A percentile compares a stretch with the other conserved stretches of the same genome.
Conservation (phyloP, 139 green algal species). For the Coelastrella sp. region DNA sequence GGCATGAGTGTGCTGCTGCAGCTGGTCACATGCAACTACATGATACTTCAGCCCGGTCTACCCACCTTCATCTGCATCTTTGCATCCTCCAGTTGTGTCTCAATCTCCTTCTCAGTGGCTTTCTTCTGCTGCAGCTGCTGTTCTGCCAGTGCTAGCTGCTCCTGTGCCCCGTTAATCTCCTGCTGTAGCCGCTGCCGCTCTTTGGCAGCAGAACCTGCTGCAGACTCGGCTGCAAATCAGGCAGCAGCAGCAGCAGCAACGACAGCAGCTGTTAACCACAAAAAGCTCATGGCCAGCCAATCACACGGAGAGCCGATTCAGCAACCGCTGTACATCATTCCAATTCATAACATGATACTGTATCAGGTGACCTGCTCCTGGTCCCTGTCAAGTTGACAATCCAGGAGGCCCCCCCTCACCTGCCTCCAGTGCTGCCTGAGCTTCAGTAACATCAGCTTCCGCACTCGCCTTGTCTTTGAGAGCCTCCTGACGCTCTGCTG, state of each 20-base stretch:
- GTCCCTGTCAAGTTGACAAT: too few species aligned
- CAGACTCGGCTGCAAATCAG: conserved; percentile 26
- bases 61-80: conserved; percentile 46
- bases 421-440: conserved; percentile 58
- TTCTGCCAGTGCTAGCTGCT: conserved; percentile 20
- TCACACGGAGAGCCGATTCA: too few species aligned
- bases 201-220: not conserved
- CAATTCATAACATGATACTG: too few species aligned
- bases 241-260: not conserved
- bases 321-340: too few species aligned
- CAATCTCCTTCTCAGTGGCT: conserved; percentile 21
- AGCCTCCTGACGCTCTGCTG: conserved; percentile 52
- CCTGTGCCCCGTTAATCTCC: conserved; percentile 10
- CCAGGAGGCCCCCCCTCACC: conserved; percentile 37
- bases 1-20: too few species aligned
- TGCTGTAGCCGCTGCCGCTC: conserved; percentile 43
- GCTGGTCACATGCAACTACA: too few species aligned
- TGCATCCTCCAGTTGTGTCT: conserved; percentile 36
- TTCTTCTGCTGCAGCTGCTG: not conserved
- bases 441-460: conserved; percentile 79
- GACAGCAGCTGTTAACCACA: too few species aligned
- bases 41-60: too few species aligned
- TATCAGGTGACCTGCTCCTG: too few species aligned
- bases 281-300: too few species aligned
- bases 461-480: conserved; percentile 61